A percentile compares a stretch with the other conserved stretches of the same genome.
These are phyloP conservation scores for Acanthamoeba lenticulata DNA, from an alignment of 208 protist species.

Conservation along the genomic window DNA sequence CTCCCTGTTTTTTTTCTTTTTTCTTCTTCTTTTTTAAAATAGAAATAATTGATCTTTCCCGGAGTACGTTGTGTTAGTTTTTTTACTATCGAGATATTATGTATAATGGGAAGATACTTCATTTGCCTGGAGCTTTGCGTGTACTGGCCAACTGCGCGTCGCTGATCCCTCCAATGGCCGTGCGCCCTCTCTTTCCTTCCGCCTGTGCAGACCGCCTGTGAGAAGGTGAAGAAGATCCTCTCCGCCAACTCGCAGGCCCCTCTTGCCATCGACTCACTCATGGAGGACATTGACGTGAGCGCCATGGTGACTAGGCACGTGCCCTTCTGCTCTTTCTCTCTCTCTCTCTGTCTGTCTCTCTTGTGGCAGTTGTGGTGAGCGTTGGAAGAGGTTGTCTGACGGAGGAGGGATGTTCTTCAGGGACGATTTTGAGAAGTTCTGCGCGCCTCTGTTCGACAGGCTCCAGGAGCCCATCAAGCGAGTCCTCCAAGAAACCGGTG, in stretches of 20 bases:
- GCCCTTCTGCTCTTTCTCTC: conserved; percentile 34
- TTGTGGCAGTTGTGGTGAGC: background rate
- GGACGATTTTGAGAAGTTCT: conserved; percentile 66
- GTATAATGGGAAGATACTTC: no score
- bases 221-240: conserved; percentile 84
- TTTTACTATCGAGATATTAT: no score
- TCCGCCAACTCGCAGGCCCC: conserved; percentile 76
- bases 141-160: no score
- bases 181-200: background rate
- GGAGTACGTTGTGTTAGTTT: no score
- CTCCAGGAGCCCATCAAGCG: conserved; percentile 22
- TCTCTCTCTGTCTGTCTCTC: background rate
- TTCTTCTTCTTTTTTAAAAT: no score
- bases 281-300: conserved; percentile 82
- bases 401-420: background rate
- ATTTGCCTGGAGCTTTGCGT: conserved; percentile 3
- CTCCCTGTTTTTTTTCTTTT: no score
- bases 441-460: conserved; percentile 51
- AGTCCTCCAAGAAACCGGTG: conserved; percentile 16
- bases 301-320: conserved; percentile 75
- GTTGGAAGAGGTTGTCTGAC: background rate
- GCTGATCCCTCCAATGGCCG: background rate
- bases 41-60: no score
- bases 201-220: conserved; percentile 57
- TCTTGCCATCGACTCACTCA: conserved; percentile 83